A percentile compares a stretch with the other conserved stretches of the same genome.
Conservation (phyloP, 108 stramenopile species). For the Licmophora abbreviata region DNA sequence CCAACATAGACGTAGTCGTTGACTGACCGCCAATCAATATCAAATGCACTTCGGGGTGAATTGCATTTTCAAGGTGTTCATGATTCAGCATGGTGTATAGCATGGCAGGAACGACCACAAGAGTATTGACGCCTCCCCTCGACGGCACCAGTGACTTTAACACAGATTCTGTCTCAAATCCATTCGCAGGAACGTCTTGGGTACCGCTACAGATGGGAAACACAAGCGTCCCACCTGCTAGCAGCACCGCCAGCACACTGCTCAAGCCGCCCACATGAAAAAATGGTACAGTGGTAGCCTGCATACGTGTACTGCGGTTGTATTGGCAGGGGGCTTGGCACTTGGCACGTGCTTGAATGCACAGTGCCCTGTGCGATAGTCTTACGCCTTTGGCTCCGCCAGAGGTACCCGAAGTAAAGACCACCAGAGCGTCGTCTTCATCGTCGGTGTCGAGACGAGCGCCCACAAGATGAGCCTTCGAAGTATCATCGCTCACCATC, state of each 20-base stretch:
- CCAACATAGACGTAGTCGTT: conserved; percentile 22
- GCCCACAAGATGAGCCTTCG: no score
- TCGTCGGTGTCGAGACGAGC: no score
- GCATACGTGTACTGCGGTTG: conserved; percentile 31
- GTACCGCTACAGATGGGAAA: conserved; percentile 27
- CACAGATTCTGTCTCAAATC: conserved; percentile 1
- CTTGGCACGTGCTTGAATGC: conserved; percentile 67
- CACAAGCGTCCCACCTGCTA: conserved; percentile 68
- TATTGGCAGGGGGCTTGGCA: conserved; percentile 47
- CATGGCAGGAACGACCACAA: conserved; percentile 93
- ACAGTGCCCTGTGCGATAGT: conserved; percentile 61
- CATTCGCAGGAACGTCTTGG: conserved; percentile 8
- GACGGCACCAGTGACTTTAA: conserved; percentile 11
- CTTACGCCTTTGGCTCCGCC: conserved; percentile 68
- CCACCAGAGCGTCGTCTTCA: conserved; percentile 46
- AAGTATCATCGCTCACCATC: no score
- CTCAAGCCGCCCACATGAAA: conserved; percentile 90
- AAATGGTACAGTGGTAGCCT: conserved; percentile 83
- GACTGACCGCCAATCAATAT: conserved; percentile 88
- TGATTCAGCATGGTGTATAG: conserved; percentile 45
- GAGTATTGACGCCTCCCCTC: no score
- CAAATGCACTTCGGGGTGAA: conserved; percentile 22
- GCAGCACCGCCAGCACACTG: conserved; percentile 61
- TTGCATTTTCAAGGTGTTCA: neutral
- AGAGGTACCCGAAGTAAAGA: conserved; percentile 80